phyloP scores from a whole-genome alignment of 306 rosid species.

The Sophora flavescens region DNA sequence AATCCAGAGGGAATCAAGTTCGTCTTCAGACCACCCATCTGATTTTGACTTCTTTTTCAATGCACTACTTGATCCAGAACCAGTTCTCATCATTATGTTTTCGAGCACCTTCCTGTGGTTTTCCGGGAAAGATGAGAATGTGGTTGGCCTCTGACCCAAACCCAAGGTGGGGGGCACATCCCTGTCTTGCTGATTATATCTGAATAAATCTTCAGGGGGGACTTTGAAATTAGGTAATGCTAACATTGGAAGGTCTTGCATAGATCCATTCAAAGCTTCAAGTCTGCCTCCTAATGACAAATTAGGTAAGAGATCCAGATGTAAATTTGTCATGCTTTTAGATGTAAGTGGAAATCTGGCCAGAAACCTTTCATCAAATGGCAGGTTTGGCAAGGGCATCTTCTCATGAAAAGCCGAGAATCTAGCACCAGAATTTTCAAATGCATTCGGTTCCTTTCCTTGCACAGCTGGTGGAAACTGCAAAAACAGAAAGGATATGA shows the following conservation, averaged over 20 bases:
- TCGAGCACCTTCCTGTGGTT: slow-evolving; percentile 97
- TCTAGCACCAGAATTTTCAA: slow-evolving; percentile 60
- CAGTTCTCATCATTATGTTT: slow-evolving; percentile 97
- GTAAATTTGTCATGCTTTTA: slow-evolving; percentile 65
- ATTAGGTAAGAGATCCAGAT: slow-evolving; percentile 79
- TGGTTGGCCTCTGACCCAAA: slow-evolving; percentile 73
- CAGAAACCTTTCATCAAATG: slow-evolving; percentile 85
- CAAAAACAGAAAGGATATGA: slow-evolving; percentile 25
- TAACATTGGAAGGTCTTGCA: slow-evolving; percentile 78
- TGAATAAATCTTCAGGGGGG: slow-evolving; percentile 76
- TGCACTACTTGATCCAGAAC: slow-evolving; percentile 66
- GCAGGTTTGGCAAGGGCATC: slow-evolving; percentile 75
- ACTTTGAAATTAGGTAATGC: slow-evolving; percentile 78
- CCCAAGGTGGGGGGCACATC: slow-evolving; percentile 75
- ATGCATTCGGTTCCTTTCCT: slow-evolving; percentile 60
- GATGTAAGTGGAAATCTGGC: slow-evolving; percentile 77
- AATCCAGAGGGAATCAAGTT: slow-evolving; percentile 96
- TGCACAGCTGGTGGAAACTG: slow-evolving; percentile 64
- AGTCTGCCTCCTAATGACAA: slow-evolving; percentile 77
- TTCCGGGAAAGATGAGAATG: slow-evolving; percentile 83
- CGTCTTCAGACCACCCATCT: slow-evolving; percentile 97
- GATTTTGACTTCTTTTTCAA: slow-evolving; percentile 71
- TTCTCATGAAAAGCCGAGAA: slow-evolving; percentile 78
- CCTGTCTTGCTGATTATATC: slow-evolving; percentile 79
- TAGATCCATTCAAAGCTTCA: slow-evolving; percentile 68